Conservation (phyloP, 495 filamentous ascomycete species). For the Penicillium nucicola region DNA sequence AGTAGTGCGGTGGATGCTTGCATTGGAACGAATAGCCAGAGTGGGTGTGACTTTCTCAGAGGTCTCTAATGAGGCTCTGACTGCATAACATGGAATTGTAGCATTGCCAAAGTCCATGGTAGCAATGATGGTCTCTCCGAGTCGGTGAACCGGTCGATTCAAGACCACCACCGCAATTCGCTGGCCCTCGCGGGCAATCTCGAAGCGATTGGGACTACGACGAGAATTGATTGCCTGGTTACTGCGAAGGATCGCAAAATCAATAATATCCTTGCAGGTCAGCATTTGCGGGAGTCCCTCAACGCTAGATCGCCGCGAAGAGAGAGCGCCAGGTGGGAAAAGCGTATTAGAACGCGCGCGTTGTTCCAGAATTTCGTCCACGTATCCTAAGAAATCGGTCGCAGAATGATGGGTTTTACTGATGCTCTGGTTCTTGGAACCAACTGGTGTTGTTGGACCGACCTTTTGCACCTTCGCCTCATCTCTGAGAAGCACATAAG, state of each 20-base stretch:
- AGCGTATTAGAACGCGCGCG: conserved; percentile 49
- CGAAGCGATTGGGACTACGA: conserved; percentile 80
- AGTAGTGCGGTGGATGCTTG: conserved; percentile 81
- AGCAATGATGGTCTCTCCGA: conserved; percentile 81
- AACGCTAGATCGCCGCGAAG: conserved; percentile 51
- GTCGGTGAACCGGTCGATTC: conserved; percentile 83
- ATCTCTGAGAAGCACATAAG: conserved; percentile 86
- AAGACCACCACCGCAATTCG: conserved; percentile 85
- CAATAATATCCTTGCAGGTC: conserved; percentile 80
- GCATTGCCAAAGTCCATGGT: conserved; percentile 76
- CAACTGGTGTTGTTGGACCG: conserved; percentile 16
- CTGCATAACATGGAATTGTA: conserved; percentile 73
- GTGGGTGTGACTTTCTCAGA: conserved; percentile 72
- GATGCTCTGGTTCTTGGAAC: conserved; percentile 37
- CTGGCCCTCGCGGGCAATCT: conserved; percentile 84
- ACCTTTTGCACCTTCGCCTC: conserved; percentile 57
- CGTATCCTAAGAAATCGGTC: conserved; percentile 69
- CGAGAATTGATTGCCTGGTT: conserved; percentile 60
- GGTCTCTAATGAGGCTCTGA: conserved; percentile 73
- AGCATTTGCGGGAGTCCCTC: conserved; percentile 30
- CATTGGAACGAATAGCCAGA: conserved; percentile 77
- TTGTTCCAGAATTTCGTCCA: conserved; percentile 72
- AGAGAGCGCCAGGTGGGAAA: conserved; percentile 67
- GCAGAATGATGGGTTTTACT: conserved; percentile 41
- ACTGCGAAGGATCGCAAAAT: conserved; percentile 80